phyloP scores from a whole-genome alignment of 208 protist genomes.

The Trypanosoma rangeli region DNA sequence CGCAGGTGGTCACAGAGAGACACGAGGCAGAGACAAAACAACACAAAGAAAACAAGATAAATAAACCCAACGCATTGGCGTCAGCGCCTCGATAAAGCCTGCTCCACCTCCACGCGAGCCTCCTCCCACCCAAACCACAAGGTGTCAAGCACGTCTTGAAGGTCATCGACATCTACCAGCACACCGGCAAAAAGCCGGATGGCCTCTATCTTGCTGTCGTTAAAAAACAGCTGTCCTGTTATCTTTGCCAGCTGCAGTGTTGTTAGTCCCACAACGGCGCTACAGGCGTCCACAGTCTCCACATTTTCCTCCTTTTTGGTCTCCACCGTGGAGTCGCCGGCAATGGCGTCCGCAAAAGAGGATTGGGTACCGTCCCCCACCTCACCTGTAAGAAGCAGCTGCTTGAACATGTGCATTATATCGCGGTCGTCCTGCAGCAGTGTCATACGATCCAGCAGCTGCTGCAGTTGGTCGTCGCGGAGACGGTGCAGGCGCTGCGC shows the following conservation, averaged over 20 bases:
- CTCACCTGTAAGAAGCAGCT: slow-evolving; percentile 15
- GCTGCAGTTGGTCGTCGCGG: slow-evolving; percentile 12
- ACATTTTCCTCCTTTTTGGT: background rate
- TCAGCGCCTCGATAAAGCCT: slow-evolving; percentile 14
- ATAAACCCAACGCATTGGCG: background rate
- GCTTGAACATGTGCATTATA: slow-evolving; percentile 20
- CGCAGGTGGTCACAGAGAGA: background rate
- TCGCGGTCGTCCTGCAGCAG: slow-evolving; percentile 24
- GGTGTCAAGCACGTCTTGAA: slow-evolving; percentile 26
- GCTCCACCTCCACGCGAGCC: slow-evolving; percentile 22
- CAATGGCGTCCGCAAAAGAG: slow-evolving; percentile 17
- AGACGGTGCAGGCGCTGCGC: background rate
- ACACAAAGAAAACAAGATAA: background rate
- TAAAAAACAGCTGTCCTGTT: slow-evolving; percentile 28
- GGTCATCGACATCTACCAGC: slow-evolving; percentile 19
- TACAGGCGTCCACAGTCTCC: background rate
- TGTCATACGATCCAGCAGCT: slow-evolving; percentile 10
- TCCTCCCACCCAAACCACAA: slow-evolving; percentile 33
- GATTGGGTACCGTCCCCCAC: slow-evolving; percentile 1
- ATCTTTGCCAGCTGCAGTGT: slow-evolving; percentile 19
- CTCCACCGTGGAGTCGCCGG: background rate
- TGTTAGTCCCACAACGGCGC: slow-evolving; percentile 16
- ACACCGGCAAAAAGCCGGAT: slow-evolving; percentile 23
- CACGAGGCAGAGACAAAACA: background rate
- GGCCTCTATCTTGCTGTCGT: slow-evolving; percentile 26